Evolutionary conservation across 495 filamentous ascomycete genomes (phyloP), one percentile per base, ranked within the genome.

Genomic region (Durotheca rogersii): DNA sequence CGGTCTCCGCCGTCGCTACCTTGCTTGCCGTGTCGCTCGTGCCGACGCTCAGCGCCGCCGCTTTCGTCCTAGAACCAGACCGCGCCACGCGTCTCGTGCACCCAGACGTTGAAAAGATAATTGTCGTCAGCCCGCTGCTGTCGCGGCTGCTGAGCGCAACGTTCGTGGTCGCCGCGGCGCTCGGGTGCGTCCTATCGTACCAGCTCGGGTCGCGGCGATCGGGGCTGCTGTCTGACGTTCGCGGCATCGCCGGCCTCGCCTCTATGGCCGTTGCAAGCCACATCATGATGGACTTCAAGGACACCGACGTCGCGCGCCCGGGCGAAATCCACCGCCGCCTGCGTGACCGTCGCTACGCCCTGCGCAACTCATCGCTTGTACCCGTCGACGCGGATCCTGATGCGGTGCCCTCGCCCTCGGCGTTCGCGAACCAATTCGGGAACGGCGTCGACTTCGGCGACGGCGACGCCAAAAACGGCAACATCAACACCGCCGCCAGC

Each of bases 251-350:
- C 4, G 86, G 86, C 16, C 74, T 89, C 7, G 86, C 86, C 11
- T 77, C 84, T 19, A 87, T 89, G 84, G 84, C 86, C 1, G 84
- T 81, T 16, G 78, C 77, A 46, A 77, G 75, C 42, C 85, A 88
- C 56, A 87, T 89, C 65, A 71, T 88, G 47, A 82, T 78, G 65
- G 86, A 89, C 58, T 88, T 89, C 54, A 81, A 82, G 52, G 81
- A 83, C 51, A 75, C 88, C 64, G 86, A 89, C 61, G 77, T 79
- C 0, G 84, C 82, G 6, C 75, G 67, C 1, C 79, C 81, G n/a
- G 64, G 79, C 30, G 72, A 79, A 37, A 88, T 89, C 44, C 85
- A 88, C 62, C 68, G 81, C 47, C 76, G 73, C 50, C 74, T 89
- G 12, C 79, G 78, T 36, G 61, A 79, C 37, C 77, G 80, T 18